Conservation (phyloP, 2,329 filamentous ascomycete genomes). For the Talaromyces sp. region DNA sequence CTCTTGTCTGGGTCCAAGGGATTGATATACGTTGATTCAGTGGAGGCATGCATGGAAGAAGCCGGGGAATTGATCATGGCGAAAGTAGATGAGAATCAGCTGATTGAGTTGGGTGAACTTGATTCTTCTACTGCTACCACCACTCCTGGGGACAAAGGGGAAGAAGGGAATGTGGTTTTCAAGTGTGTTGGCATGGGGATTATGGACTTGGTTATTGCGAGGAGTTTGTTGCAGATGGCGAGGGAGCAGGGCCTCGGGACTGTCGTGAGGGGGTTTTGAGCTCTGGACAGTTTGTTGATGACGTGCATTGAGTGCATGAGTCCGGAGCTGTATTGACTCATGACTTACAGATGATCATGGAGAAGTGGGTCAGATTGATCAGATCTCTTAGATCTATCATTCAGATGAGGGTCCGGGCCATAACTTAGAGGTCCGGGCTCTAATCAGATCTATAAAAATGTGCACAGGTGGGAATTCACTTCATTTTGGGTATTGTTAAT, state of each 20-base stretch:
- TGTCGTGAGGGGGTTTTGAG: conserved; percentile 5
- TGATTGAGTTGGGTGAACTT: conserved; percentile 47
- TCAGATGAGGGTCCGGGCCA: background rate
- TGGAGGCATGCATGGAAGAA: conserved; percentile 47
- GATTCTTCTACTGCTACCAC: conserved; percentile 21
- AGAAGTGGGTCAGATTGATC: conserved; percentile 2
- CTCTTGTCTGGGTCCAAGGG: conserved; percentile 56
- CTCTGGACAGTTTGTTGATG: background rate
- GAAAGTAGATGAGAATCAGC: conserved; percentile 35
- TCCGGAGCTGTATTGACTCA: background rate
- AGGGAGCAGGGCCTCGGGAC: conserved; percentile 23
- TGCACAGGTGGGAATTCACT: background rate
- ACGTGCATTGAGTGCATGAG: background rate
- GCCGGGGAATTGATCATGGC: conserved; percentile 49
- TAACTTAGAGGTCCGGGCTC: background rate
- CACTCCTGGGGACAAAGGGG: conserved; percentile 13
- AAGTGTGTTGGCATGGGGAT: conserved; percentile 54
- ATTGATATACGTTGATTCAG: conserved; percentile 65
- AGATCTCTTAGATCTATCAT: background rate
- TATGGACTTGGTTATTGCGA: conserved; percentile 51
- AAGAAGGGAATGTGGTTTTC: conserved; percentile 45
- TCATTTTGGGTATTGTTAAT: conserved; percentile 5
- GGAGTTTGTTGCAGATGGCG: conserved; percentile 41
- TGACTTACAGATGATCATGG: background rate
- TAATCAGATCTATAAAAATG: background rate